These are phyloP conservation scores for Lichtheimia corymbifera DNA, from an alignment of 371 early-diverging fungal genomes.

Conservation along the genomic window DNA sequence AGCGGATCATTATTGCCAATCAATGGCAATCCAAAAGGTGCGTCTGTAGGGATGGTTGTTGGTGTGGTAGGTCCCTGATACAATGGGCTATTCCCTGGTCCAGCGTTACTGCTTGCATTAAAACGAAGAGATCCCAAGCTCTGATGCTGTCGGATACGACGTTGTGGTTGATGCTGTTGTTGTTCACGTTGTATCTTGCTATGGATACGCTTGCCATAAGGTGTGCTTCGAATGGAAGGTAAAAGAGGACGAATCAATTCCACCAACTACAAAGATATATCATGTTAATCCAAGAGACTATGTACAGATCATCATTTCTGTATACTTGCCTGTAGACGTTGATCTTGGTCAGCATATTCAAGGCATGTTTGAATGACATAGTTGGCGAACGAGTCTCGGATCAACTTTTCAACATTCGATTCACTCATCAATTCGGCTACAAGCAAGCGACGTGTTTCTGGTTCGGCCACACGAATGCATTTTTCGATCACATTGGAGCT, in stretches of 20 bases:
- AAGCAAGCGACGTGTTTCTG: constrained; percentile 64
- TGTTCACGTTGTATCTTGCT: constrained; percentile 72
- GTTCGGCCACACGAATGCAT: constrained; percentile 82
- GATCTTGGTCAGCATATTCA: constrained; percentile 78
- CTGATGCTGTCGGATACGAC: constrained; percentile 3
- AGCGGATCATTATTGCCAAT: constrained; percentile 11
- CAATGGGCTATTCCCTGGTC: neutral
- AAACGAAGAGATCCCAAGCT: constrained; percentile 7
- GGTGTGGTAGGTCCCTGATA: constrained; percentile 4
- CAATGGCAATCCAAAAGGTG: constrained; percentile 12
- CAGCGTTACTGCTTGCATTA: neutral
- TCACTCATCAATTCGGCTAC: constrained; percentile 75
- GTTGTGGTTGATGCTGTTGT: constrained; percentile 12
- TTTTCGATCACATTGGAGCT: constrained; percentile 94
- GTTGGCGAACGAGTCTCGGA: constrained; percentile 88
- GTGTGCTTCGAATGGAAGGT: constrained; percentile 80
- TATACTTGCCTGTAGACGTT: constrained; percentile 60
- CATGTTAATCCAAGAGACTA: neutral
- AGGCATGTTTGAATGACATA: constrained; percentile 91
- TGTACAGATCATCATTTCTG: neutral
- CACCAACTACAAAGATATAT: constrained; percentile 50
- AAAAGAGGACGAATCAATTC: constrained; percentile 78
- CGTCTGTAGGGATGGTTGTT: neutral
- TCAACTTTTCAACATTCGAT: constrained; percentile 68
- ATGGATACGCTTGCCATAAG: constrained; percentile 87